Evolutionary conservation across 805 yeast species (phyloP).

Genomic region (Saturnispora saitoi): DNA sequence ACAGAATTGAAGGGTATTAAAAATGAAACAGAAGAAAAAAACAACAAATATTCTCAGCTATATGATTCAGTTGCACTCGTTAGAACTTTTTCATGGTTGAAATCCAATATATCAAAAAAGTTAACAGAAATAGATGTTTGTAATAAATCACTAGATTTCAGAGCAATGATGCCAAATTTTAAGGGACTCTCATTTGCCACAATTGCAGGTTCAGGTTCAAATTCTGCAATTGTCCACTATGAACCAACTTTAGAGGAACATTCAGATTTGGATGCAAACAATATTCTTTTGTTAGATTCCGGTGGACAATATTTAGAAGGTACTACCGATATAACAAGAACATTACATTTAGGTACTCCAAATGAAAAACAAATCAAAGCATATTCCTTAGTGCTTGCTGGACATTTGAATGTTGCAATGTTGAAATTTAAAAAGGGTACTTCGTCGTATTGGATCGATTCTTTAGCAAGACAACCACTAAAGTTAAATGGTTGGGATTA

Average conservation of each 20-base stretch:
- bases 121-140: slow-evolving; percentile 47
- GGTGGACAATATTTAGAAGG: slow-evolving; percentile 93
- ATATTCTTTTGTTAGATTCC: slow-evolving; percentile 73
- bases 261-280: slow-evolving; percentile 53
- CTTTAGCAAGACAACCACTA: slow-evolving; percentile 72
- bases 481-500: slow-evolving; percentile 81
- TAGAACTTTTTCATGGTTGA: slow-evolving; percentile 77
- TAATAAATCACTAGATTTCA: slow-evolving; percentile 40
- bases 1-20: slow-evolving; percentile 67
- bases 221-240: slow-evolving; percentile 70
- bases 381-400: slow-evolving; percentile 83
- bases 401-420: slow-evolving; percentile 79
- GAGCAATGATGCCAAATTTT: slow-evolving; percentile 37
- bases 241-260: slow-evolving; percentile 54
- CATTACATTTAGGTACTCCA: slow-evolving; percentile 60
- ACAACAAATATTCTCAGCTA: slow-evolving; percentile 67
- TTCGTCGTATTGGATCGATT: slow-evolving; percentile 69
- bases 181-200: slow-evolving; percentile 69
- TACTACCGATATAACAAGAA: slow-evolving; percentile 92
- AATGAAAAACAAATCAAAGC: slow-evolving; percentile 48
- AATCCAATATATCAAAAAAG: slow-evolving; percentile 42
- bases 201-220: slow-evolving; percentile 67
- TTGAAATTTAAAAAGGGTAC: slow-evolving; percentile 71
- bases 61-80: slow-evolving; percentile 76
- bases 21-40: slow-evolving; percentile 60